A percentile compares a stretch with the other conserved stretches of the same genome.
Evolutionary conservation across 441 rosid species (phyloP).

Genomic region (Syzygium malaccense): DNA sequence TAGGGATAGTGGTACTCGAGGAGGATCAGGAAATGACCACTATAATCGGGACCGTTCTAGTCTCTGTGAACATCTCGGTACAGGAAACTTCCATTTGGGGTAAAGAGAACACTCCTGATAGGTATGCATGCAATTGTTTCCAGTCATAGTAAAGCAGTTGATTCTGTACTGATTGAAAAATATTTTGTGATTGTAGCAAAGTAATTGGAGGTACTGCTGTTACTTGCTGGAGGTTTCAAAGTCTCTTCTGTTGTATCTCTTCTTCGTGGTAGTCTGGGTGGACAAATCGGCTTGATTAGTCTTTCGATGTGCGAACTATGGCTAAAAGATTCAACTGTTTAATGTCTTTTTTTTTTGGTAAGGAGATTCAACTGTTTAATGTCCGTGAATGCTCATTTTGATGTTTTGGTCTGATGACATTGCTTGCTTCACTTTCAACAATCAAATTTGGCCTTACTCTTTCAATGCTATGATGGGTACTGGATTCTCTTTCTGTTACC

Average conservation of each 20-base stretch:
- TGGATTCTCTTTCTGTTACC: slow-evolving; percentile 16
- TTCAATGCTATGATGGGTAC: slow-evolving; percentile 27
- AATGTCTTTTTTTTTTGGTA: too few species aligned
- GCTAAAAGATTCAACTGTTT: too few species aligned
- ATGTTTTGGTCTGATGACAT: slow-evolving; percentile 28
- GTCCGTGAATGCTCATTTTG: slow-evolving; percentile 32
- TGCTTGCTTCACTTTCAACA: slow-evolving; percentile 39
- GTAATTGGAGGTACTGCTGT: slow-evolving; percentile 17
- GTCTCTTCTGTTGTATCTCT: slow-evolving; percentile 18
- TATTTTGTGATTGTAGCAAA: slow-evolving; percentile 10
- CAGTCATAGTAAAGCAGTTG: background rate
- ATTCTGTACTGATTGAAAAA: background rate
- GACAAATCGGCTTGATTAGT: slow-evolving; percentile 20
- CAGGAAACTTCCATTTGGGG: slow-evolving; percentile 40
- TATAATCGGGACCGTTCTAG: slow-evolving; percentile 59
- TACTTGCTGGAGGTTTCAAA: slow-evolving; percentile 14
- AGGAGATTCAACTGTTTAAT: slow-evolving; percentile 24
- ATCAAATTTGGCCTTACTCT: slow-evolving; percentile 30
- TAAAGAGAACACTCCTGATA: slow-evolving; percentile 3
- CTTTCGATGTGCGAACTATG: slow-evolving; percentile 22
- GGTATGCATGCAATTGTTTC: slow-evolving; percentile 16
- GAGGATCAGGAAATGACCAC: slow-evolving; percentile 59
- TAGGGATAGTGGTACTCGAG: slow-evolving; percentile 57
- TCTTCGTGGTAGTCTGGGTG: slow-evolving; percentile 20
- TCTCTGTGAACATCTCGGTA: slow-evolving; percentile 66